A percentile compares a stretch with the other conserved stretches of the same genome.
Conservation (phyloP, 345 rosid species). For the Sonneratia caseolaris region DNA sequence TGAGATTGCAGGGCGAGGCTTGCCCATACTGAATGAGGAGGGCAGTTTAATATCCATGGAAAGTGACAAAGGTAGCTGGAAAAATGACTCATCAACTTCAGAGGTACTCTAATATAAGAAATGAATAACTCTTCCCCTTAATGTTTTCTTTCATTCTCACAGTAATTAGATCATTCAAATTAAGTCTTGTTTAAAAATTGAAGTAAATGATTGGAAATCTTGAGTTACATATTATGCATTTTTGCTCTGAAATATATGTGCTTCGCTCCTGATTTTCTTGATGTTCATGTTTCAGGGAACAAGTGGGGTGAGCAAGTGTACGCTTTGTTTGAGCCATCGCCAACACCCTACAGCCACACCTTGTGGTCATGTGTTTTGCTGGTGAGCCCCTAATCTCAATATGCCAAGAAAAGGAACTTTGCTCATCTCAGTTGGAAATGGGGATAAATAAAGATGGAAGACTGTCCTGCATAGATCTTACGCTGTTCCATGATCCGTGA, state of each 20-base stretch:
- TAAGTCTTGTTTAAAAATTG: neutral
- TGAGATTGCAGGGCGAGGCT: slow-evolving; percentile 46
- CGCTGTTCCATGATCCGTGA: neutral
- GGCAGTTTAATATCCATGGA: slow-evolving; percentile 47
- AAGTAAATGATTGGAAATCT: neutral
- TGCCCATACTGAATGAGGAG: slow-evolving; percentile 84
- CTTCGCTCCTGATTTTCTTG: neutral
- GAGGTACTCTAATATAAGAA: slow-evolving; percentile 39
- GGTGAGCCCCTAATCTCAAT: slow-evolving; percentile 8
- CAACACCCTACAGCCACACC: slow-evolving; percentile 84
- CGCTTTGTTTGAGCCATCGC: slow-evolving; percentile 77
- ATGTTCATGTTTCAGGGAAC: slow-evolving; percentile 20
- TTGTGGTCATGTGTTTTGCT: slow-evolving; percentile 97
- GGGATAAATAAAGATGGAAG: neutral
- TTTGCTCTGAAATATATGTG: neutral
- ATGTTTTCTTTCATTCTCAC: neutral
- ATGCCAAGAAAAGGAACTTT: neutral
- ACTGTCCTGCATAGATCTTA: neutral
- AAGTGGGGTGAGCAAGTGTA: slow-evolving; percentile 56
- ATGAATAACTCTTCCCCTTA: neutral
- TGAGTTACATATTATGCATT: neutral
- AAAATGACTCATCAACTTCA: slow-evolving; percentile 39
- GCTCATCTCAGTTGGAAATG: neutral
- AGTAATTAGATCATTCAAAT: neutral
- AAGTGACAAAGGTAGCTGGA: slow-evolving; percentile 51